These are phyloP conservation scores for Saposhnikovia divaricata DNA, from an alignment of 129 eudicot genomes.

Conservation along the genomic window DNA sequence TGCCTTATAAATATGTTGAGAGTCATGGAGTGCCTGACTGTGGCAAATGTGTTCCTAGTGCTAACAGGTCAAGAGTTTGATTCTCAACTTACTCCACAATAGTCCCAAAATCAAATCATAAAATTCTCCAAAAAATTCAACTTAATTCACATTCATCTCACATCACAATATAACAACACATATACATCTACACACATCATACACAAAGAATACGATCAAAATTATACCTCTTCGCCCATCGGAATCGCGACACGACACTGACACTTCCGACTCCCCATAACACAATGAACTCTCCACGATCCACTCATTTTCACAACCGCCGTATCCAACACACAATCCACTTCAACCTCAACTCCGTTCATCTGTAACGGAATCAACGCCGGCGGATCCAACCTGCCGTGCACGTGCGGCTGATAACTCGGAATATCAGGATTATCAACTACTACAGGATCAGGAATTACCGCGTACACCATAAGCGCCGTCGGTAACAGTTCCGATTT, in stretches of 20 bases:
- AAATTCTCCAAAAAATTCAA: no score
- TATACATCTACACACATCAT: background rate
- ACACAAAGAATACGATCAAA: background rate
- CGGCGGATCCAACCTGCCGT: slow-evolving; percentile 77
- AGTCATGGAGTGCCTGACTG: background rate
- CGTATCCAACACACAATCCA: slow-evolving; percentile 58
- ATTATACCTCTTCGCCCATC: slow-evolving; percentile 84
- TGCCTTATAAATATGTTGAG: background rate
- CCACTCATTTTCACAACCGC: slow-evolving; percentile 59
- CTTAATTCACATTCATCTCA: background rate
- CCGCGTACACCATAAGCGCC: slow-evolving; percentile 82
- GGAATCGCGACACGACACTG: slow-evolving; percentile 78
- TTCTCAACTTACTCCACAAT: background rate
- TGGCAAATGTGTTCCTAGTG: background rate
- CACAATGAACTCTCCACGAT: slow-evolving; percentile 88
- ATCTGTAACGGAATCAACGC: slow-evolving; percentile 88
- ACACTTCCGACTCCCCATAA: slow-evolving; percentile 57
- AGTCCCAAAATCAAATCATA: background rate
- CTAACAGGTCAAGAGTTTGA: background rate
- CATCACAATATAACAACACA: background rate
- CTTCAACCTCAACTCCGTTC: slow-evolving; percentile 55
- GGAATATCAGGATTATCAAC: slow-evolving; percentile 92
- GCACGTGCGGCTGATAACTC: slow-evolving; percentile 94
- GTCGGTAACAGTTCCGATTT: slow-evolving; percentile 34
- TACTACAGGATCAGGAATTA: slow-evolving; percentile 50